These are phyloP conservation scores for Colletotrichum melonis DNA, from an alignment of 2,329 filamentous ascomycete species.

Conservation along the genomic window DNA sequence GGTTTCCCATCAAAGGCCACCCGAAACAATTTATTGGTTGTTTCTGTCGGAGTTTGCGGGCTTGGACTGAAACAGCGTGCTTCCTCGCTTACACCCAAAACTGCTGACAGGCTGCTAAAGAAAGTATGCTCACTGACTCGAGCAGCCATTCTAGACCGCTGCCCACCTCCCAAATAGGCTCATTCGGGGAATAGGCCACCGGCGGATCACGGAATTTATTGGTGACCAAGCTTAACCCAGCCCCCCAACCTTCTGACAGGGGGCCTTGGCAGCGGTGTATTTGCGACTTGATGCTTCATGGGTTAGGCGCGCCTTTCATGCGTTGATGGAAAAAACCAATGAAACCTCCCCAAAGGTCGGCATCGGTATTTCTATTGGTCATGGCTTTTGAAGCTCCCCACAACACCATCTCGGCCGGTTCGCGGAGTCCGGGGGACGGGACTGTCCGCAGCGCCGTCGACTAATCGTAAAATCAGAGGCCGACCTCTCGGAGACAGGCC, in stretches of 20 bases:
- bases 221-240: not conserved
- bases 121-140: slow-evolving; percentile 3
- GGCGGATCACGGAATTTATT: not conserved
- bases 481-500: not conserved
- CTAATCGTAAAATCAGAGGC: not conserved
- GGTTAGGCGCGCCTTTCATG: not conserved
- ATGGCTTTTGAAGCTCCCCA: not conserved
- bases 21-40: not conserved
- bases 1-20: not conserved
- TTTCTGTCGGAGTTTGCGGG: not conserved
- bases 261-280: slow-evolving; percentile 1
- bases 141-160: not conserved
- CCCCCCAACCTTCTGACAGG: not conserved
- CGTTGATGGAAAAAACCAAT: not conserved
- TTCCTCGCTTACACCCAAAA: not conserved
- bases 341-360: not conserved
- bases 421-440: not conserved
- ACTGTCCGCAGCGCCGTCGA: not conserved
- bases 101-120: not conserved
- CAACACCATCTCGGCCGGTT: not conserved
- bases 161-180: not conserved
- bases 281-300: not conserved
- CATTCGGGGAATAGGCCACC: not conserved
- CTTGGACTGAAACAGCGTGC: not conserved
- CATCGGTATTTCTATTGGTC: not conserved